Evolutionary conservation across 2,329 filamentous ascomycete genomes (phyloP).

Genomic region (Diaporthe sp.): DNA sequence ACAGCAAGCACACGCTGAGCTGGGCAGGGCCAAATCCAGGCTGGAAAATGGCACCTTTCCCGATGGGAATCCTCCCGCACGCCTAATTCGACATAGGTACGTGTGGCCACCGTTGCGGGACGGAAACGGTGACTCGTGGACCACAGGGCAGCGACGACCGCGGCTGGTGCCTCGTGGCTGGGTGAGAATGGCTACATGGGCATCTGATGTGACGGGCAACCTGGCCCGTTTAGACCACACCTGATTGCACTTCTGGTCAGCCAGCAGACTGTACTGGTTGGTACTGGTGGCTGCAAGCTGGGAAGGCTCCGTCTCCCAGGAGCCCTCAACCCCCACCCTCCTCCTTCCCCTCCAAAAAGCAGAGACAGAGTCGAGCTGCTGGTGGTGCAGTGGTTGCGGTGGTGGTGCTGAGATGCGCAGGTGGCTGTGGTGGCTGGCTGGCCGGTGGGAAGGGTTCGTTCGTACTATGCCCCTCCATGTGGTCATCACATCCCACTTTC

Average conservation of each 20-base stretch:
- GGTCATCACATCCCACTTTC: slow-evolving; percentile 29
- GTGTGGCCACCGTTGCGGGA: not conserved
- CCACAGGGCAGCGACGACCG: not conserved
- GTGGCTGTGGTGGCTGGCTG: slow-evolving; percentile 5
- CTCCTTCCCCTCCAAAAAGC: not conserved
- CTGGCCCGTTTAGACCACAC: not conserved
- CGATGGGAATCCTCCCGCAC: slow-evolving; percentile 24
- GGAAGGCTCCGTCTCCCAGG: not conserved
- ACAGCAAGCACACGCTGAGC: not conserved
- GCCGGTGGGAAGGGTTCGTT: slow-evolving; percentile 6
- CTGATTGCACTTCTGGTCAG: not conserved
- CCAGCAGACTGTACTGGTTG: not conserved
- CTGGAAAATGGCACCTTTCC: slow-evolving; percentile 25
- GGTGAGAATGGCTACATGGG: not conserved
- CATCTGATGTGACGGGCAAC: not conserved
- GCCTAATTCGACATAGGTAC: slow-evolving; percentile 11
- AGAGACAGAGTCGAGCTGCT: not conserved
- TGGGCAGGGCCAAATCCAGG: slow-evolving; percentile 6
- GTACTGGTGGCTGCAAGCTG: not conserved
- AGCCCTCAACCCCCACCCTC: not conserved
- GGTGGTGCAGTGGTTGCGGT: not conserved
- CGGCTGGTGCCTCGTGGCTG: slow-evolving; percentile 5
- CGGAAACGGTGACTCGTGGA: slow-evolving; percentile 22
- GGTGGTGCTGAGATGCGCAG: not conserved
- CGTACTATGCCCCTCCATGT: slow-evolving; percentile 25